phyloP scores from a whole-genome alignment of 192 early-diverging fungal species.

The Coemansia reversa region DNA sequence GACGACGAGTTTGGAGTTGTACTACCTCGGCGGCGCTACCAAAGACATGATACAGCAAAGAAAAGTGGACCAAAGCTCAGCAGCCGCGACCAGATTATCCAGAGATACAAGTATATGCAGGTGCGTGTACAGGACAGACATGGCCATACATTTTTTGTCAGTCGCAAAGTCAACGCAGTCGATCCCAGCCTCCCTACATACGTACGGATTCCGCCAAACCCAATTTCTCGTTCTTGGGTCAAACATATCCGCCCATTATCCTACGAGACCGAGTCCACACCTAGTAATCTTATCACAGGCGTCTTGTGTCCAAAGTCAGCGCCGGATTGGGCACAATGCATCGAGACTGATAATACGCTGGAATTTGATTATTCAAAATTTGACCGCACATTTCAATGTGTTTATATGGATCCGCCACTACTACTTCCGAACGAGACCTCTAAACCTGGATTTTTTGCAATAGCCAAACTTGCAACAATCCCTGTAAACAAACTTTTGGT shows the following conservation, averaged over 20 bases:
- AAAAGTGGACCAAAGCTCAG: conserved; percentile 55
- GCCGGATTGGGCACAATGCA: conserved; percentile 30
- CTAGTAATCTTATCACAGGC: conserved; percentile 30
- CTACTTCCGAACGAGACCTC: conserved; percentile 46
- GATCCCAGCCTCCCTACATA: conserved; percentile 87
- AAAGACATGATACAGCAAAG: conserved; percentile 35
- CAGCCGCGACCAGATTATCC: conserved; percentile 68
- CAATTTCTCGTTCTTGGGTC: conserved; percentile 86
- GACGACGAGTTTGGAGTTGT: conserved; percentile 73
- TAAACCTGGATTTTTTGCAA: conserved; percentile 40
- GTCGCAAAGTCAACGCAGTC: conserved; percentile 76
- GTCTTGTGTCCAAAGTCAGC: conserved; percentile 34
- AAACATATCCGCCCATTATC: conserved; percentile 64
- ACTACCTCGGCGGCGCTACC: conserved; percentile 45
- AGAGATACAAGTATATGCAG: conserved; percentile 85
- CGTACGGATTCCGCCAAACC: conserved; percentile 80
- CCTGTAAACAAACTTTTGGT: conserved; percentile 63
- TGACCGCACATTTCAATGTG: conserved; percentile 73
- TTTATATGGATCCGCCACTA: conserved; percentile 92
- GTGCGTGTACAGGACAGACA: conserved; percentile 81
- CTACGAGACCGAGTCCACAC: conserved; percentile 35
- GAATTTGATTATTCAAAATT: conserved; percentile 45
- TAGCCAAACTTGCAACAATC: conserved; percentile 31
- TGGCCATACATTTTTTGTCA: conserved; percentile 83
- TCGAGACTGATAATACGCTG: conserved; percentile 28